A percentile compares a stretch with the other conserved stretches of the same genome.
phyloP scores from a whole-genome alignment of 345 rosid genomes.

The Isatis tinctoria region DNA sequence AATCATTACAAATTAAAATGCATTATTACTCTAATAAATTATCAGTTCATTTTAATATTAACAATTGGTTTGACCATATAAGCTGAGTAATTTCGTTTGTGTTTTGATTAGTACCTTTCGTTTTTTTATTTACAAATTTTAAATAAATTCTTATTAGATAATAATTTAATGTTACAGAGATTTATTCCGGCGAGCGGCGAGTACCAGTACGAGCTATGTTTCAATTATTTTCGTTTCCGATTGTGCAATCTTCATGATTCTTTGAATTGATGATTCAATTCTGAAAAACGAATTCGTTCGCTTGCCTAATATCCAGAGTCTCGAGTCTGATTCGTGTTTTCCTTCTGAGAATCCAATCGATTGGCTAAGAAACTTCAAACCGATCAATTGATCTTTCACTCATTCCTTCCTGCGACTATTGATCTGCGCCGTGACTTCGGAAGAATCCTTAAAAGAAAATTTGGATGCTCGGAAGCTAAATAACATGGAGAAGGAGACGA shows the following conservation, averaged over 20 bases:
- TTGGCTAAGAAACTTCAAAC: not conserved
- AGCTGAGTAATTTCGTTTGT: too few relatives aligned
- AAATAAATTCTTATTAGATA: too few relatives aligned
- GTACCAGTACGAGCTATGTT: not conserved
- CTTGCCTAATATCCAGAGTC: not conserved
- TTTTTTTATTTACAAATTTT: too few relatives aligned
- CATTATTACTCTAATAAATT: too few relatives aligned
- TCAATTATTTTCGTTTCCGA: constrained; percentile 4
- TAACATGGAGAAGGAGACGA: constrained; percentile 42
- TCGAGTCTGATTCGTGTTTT: not conserved
- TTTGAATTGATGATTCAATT: not conserved
- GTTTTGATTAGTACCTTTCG: too few relatives aligned
- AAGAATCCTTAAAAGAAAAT: not conserved
- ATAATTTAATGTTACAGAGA: too few relatives aligned
- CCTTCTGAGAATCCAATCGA: not conserved
- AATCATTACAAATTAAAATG: too few relatives aligned
- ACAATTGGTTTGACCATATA: too few relatives aligned
- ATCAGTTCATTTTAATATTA: too few relatives aligned
- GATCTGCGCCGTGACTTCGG: too few relatives aligned
- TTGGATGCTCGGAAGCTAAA: constrained; percentile 6
- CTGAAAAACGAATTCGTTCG: not conserved
- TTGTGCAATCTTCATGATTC: not conserved
- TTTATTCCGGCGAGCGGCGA: too few relatives aligned
- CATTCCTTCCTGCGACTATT: not conserved
- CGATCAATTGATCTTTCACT: not conserved